Percentiles rank a stretch among this genome's conserved stretches.
phyloP scores from a whole-genome alignment of 169 alveolate genomes.

The Cryptosporidium canis region DNA sequence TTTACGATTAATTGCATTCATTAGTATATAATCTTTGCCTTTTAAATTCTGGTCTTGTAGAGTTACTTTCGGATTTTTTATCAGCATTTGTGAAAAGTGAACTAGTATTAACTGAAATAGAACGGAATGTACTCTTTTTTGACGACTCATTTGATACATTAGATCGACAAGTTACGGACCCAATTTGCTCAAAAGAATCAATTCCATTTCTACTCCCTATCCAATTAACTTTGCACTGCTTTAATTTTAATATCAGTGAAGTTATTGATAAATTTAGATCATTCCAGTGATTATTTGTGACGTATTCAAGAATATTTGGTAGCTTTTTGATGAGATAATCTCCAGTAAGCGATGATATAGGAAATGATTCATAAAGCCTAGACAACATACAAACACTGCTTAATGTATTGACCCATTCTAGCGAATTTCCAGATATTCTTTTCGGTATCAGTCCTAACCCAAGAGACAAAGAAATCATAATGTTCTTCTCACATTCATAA shows the following conservation, averaged over 20 bases:
- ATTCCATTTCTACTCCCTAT: not conserved
- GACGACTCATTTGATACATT: not conserved
- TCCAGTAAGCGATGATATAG: slow-evolving; percentile 29
- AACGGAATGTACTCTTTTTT: not conserved
- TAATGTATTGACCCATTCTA: slow-evolving; percentile 56
- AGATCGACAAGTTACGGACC: not conserved
- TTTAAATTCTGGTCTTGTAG: slow-evolving; percentile 4
- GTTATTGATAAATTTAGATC: slow-evolving; percentile 51
- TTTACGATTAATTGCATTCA: not conserved
- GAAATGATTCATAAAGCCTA: slow-evolving; percentile 50
- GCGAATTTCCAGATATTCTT: not conserved
- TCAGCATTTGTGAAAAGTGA: not conserved
- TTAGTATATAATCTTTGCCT: slow-evolving; percentile 28
- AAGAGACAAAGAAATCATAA: slow-evolving; percentile 48
- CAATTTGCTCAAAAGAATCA: not conserved
- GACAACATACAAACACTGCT: slow-evolving; percentile 46
- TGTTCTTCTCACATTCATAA: slow-evolving; percentile 34
- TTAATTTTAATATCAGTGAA: slow-evolving; percentile 29
- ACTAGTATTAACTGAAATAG: not conserved
- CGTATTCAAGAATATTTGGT: slow-evolving; percentile 38
- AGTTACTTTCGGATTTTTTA: not conserved
- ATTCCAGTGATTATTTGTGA: slow-evolving; percentile 60
- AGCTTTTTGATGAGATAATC: not conserved
- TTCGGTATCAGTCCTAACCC: slow-evolving; percentile 47
- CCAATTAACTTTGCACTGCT: slow-evolving; percentile 35